Percentiles rank a stretch among this genome's conserved stretches.
phyloP scores from a whole-genome alignment of 352 stramenopile species.

The Phytophthora palmivora region DNA sequence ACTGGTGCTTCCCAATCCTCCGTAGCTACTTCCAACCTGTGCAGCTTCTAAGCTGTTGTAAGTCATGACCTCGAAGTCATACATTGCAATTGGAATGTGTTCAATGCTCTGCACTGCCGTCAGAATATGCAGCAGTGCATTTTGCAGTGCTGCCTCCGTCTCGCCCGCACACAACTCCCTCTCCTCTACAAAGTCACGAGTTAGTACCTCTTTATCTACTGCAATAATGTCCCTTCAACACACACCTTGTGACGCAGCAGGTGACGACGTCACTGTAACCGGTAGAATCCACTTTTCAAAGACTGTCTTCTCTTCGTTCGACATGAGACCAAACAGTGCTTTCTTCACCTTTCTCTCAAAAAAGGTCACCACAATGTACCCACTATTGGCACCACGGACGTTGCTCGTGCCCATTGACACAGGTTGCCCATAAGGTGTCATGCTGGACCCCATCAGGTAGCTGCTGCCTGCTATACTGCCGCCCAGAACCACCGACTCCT shows the following conservation, averaged over 20 bases:
- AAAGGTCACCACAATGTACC: slow-evolving; percentile 75
- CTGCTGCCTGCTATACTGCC: slow-evolving; percentile 22
- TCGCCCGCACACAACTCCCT: slow-evolving; percentile 59
- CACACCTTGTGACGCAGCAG: slow-evolving; percentile 50
- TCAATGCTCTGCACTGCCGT: slow-evolving; percentile 80
- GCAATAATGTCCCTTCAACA: not conserved
- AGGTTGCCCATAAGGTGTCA: slow-evolving; percentile 41
- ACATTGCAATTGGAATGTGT: slow-evolving; percentile 83
- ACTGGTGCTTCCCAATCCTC: slow-evolving; percentile 39
- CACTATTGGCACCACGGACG: slow-evolving; percentile 38
- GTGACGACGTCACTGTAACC: slow-evolving; percentile 59
- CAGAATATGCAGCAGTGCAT: slow-evolving; percentile 76
- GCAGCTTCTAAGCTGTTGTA: slow-evolving; percentile 58
- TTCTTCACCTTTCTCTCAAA: slow-evolving; percentile 87
- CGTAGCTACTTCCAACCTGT: slow-evolving; percentile 52
- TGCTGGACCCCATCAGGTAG: slow-evolving; percentile 30
- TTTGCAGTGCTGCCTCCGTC: slow-evolving; percentile 73
- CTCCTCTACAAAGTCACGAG: slow-evolving; percentile 43
- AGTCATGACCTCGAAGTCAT: slow-evolving; percentile 85
- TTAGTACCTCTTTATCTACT: not conserved
- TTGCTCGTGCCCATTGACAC: slow-evolving; percentile 20
- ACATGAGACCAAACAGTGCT: slow-evolving; percentile 84
- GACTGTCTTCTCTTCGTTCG: slow-evolving; percentile 86
- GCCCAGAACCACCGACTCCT: slow-evolving; percentile 49
- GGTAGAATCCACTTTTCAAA: slow-evolving; percentile 88